Evolutionary conservation across 139 green algal genomes (phyloP).

Genomic region (Astrephomene gubernaculifera): DNA sequence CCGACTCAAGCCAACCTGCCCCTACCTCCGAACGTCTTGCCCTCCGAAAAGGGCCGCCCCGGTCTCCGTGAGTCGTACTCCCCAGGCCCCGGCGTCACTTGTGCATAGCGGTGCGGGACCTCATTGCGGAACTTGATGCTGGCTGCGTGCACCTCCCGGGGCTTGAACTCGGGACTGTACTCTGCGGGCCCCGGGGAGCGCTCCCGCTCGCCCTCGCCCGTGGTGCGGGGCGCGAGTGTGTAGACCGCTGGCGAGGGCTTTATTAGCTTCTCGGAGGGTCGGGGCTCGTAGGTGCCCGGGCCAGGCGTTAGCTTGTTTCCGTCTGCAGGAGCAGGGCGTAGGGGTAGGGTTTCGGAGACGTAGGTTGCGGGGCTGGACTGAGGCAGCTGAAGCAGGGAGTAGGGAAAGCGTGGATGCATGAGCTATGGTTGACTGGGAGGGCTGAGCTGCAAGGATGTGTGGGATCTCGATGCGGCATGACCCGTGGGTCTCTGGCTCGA

Average conservation of each 20-base stretch:
- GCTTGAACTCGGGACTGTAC: constrained; percentile 29
- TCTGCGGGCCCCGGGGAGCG: constrained; percentile 14
- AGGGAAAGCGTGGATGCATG: too few species aligned
- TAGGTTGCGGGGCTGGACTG: too few species aligned
- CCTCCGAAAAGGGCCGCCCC: neutral
- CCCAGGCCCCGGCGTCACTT: constrained; percentile 3
- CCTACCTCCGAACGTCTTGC: constrained; percentile 47
- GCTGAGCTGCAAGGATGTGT: too few species aligned
- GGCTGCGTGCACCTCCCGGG: constrained; percentile 3
- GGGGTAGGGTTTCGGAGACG: too few species aligned
- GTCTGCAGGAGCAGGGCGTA: neutral
- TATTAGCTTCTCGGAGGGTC: neutral
- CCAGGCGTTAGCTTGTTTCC: neutral
- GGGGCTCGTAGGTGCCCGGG: constrained; percentile 39
- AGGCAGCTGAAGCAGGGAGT: too few species aligned
- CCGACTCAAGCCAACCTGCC: neutral
- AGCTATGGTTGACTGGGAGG: too few species aligned
- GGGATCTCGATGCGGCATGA: too few species aligned
- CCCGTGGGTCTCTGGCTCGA: too few species aligned
- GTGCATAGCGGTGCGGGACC: too few species aligned
- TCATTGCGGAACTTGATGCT: constrained; percentile 33
- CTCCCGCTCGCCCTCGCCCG: neutral
- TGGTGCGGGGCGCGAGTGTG: neutral
- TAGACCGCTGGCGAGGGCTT: neutral
- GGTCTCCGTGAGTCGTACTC: constrained; percentile 11